Evolutionary conservation across 2,329 filamentous ascomycete species (phyloP), one percentile per base, ranked within the genome.

Genomic region (Colletotrichum lini): DNA sequence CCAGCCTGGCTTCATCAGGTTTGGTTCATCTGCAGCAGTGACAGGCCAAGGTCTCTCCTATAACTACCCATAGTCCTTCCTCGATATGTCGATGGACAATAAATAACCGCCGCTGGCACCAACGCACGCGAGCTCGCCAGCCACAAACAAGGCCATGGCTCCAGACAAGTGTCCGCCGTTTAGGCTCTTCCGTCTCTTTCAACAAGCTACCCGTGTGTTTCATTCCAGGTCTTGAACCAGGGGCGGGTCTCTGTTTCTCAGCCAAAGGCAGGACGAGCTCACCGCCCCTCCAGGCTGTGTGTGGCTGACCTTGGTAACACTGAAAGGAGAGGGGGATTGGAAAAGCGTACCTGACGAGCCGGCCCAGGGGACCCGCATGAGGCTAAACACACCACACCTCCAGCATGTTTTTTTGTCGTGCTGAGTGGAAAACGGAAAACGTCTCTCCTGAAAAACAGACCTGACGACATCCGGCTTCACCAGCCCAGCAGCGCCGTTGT

Each of bases 351-450:
- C 52, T 44, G 45, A 30, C 49, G 40, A 57, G 61, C 44, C 30
- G 30, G 6, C 30, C 30, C 38, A 59, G 68, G 64, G 65, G 45
- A 40, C 38, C 57, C 58, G 58, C 58, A 71, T 71, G 65, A 71
- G 68, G 68, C 68, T 71, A 71, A 68, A 63, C 52, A 67, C 30
- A 63, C 58, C 44, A 68, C 67, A 56, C 56, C 54, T 26, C 15
- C 64, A 68, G 65, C 68, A 68, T 65, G 68, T 61, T 54, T 53
- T 57, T 54, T 23, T 47, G 50, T 47, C 16, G 63, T 61, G 35
- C 67, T 21, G 52, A 40, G 44, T 54, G 56, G 42, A 42, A 38
- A 61, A 50, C 54, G 57, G 42, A 47, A 44, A 61, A 50, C 23
- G 66, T 67, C 38, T 56, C 67, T 66, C 56, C 67, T 59, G 35